Conservation (phyloP, 257 asterid species). For the Parsonsia alboflavescens region DNA sequence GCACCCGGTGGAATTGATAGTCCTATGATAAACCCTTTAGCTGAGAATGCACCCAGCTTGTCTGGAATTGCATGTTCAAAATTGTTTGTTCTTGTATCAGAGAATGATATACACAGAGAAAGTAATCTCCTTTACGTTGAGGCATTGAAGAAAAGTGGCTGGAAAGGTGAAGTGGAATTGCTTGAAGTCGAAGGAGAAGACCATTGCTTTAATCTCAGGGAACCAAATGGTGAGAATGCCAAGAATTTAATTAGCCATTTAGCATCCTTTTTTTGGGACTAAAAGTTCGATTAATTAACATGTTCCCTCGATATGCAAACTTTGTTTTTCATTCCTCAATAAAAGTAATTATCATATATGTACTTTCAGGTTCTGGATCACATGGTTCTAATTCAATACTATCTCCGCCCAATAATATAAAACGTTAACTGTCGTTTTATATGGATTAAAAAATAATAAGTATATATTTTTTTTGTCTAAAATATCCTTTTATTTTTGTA, state of each 20-base stretch:
- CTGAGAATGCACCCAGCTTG: conserved; percentile 21
- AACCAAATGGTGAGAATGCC: neutral
- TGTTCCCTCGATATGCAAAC: too few relatives aligned
- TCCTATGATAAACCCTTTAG: conserved; percentile 21
- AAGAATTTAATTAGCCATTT: conserved; percentile 6
- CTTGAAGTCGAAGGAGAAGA: conserved; percentile 24
- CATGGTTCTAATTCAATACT: too few relatives aligned
- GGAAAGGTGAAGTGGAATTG: conserved; percentile 23
- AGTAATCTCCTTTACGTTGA: neutral
- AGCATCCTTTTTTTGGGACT: neutral
- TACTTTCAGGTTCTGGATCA: too few relatives aligned
- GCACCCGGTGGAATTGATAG: conserved; percentile 22
- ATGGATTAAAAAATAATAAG: too few relatives aligned
- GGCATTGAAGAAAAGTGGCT: conserved; percentile 14
- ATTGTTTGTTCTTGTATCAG: conserved; percentile 13
- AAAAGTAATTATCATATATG: too few relatives aligned
- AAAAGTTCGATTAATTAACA: too few relatives aligned
- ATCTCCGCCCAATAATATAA: too few relatives aligned
- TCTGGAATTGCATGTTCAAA: conserved; percentile 4
- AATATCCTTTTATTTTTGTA: too few relatives aligned
- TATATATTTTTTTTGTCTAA: too few relatives aligned
- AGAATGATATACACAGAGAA: conserved; percentile 16
- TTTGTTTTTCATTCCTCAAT: too few relatives aligned
- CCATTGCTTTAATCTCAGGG: conserved; percentile 17
- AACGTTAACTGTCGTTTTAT: too few relatives aligned